A percentile compares a stretch with the other conserved stretches of the same genome.
Conservation (phyloP, 495 filamentous ascomycete genomes). For the Patellaria atrata region DNA sequence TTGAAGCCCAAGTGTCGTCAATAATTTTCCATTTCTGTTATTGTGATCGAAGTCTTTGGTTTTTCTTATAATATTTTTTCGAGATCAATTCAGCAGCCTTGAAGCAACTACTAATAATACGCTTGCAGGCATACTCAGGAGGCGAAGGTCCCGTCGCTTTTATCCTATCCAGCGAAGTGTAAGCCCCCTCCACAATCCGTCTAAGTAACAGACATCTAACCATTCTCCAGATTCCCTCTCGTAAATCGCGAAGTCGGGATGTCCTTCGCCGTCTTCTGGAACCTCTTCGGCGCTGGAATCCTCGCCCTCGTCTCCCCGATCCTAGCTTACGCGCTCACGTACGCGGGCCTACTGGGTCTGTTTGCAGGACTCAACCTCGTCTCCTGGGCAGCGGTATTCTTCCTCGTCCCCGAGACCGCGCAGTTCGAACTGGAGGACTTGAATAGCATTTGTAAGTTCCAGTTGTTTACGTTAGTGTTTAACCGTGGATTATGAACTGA, state of each 20-base stretch:
- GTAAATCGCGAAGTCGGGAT: constrained; percentile 6
- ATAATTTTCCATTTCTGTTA: no score
- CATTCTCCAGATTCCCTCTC: background rate
- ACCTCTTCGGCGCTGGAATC: constrained; percentile 17
- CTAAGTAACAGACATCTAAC: constrained; percentile 8
- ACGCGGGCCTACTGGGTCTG: constrained; percentile 12
- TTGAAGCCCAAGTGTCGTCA: no score
- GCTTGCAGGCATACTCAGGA: background rate
- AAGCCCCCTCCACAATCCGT: constrained; percentile 5
- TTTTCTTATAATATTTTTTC: no score
- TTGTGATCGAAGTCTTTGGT: no score
- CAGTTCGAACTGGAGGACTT: background rate
- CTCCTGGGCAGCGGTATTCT: background rate
- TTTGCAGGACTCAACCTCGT: constrained; percentile 7
- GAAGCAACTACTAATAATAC: no score
- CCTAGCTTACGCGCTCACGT: constrained; percentile 9
- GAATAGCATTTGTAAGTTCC: no score
- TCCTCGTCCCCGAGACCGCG: background rate
- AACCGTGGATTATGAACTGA: no score
- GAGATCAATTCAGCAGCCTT: no score
- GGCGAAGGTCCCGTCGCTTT: constrained; percentile 11
- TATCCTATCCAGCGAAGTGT: constrained; percentile 8
- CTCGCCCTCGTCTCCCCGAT: constrained; percentile 16
- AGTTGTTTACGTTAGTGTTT: no score
- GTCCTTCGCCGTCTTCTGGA: constrained; percentile 18